Evolutionary conservation across 2,329 filamentous ascomycete genomes (phyloP).

Genomic region (Lachnellula cervina): DNA sequence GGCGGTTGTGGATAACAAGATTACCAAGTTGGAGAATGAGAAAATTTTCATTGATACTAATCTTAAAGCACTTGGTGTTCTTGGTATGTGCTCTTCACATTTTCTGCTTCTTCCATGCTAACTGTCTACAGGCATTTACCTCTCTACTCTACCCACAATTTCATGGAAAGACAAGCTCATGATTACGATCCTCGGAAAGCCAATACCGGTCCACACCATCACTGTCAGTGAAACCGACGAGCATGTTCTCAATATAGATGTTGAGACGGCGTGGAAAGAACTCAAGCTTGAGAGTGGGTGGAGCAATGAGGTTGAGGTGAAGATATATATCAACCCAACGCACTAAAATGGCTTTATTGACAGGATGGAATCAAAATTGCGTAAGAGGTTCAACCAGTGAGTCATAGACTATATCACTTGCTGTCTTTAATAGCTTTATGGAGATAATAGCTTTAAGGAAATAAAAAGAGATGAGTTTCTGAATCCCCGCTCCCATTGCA

Average conservation of each 20-base stretch:
- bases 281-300: conserved; percentile 66
- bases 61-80: conserved; percentile 73
- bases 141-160: conserved; percentile 61
- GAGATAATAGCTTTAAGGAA: too few relatives aligned
- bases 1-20: conserved; percentile 61
- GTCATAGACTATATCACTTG: too few relatives aligned
- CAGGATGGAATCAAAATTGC: background rate
- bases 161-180: conserved; percentile 63
- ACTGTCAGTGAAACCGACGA: conserved; percentile 46
- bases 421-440: too few relatives aligned
- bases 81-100: conserved; percentile 47
- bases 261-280: conserved; percentile 71
- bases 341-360: background rate
- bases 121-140: conserved; percentile 58
- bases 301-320: conserved; percentile 74
- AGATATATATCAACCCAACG: conserved; percentile 23
- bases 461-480: background rate
- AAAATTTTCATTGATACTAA: conserved; percentile 61
- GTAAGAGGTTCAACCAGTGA: too few relatives aligned
- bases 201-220: conserved; percentile 65
- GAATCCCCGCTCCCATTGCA: background rate
- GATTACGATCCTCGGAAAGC: conserved; percentile 65
- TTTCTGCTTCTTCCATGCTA: conserved; percentile 3
- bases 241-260: conserved; percentile 70
- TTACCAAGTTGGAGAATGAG: conserved; percentile 54